These are phyloP conservation scores for Haplographium delicatum DNA, from an alignment of 495 filamentous ascomycete species.

Conservation along the genomic window DNA sequence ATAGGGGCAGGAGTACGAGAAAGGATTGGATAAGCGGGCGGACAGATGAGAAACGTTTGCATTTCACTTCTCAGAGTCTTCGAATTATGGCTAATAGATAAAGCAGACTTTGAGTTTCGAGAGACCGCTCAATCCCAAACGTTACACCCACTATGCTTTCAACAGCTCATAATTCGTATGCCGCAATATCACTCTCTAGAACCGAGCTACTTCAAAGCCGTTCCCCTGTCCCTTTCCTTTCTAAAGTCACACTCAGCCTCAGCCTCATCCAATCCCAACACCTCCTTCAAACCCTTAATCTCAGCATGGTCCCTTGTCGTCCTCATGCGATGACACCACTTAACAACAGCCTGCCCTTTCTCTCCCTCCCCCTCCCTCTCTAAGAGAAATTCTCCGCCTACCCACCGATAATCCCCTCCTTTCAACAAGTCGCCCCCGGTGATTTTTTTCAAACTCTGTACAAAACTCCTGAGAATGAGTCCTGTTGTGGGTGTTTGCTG, in stretches of 20 bases:
- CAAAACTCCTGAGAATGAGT: conserved; percentile 42
- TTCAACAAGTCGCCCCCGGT: conserved; percentile 49
- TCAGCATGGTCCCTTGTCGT: conserved; percentile 75
- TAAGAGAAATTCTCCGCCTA: conserved; percentile 83
- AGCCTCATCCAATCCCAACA: conserved; percentile 52
- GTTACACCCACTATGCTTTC: too few species aligned
- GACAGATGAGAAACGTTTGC: too few species aligned
- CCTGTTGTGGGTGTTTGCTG: conserved; percentile 45
- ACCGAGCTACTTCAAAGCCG: too few species aligned
- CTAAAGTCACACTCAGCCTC: conserved; percentile 31
- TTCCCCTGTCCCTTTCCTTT: conserved; percentile 36
- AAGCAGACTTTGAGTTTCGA: too few species aligned
- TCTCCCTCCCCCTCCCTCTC: conserved; percentile 36
- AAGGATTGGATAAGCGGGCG: too few species aligned
- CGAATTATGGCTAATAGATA: too few species aligned
- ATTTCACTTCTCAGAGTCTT: too few species aligned
- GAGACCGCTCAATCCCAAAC: too few species aligned
- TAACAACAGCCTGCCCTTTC: conserved; percentile 30
- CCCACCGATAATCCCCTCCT: conserved; percentile 62
- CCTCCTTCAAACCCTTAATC: conserved; percentile 53
- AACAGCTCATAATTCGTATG: too few species aligned
- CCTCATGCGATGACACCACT: conserved; percentile 82
- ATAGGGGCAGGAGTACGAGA: too few species aligned
- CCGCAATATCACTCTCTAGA: too few species aligned
- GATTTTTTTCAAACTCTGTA: conserved; percentile 52